These are phyloP conservation scores for Spongospora subterranea DNA, from an alignment of 208 protist genomes.

Conservation along the genomic window DNA sequence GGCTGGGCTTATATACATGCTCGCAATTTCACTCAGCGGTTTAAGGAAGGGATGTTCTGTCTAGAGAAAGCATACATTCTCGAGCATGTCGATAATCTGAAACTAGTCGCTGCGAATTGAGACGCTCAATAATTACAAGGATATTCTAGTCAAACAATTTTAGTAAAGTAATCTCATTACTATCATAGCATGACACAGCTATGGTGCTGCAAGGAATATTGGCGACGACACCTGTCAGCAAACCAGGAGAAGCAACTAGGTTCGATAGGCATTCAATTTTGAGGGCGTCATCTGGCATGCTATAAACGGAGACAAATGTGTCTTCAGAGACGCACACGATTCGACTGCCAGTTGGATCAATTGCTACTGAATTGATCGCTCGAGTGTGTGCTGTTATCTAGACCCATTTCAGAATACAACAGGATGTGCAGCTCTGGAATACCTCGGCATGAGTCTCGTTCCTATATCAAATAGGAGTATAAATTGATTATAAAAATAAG, in stretches of 20 bases:
- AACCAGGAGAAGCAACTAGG: background rate
- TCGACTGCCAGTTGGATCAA: background rate
- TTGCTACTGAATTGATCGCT: background rate
- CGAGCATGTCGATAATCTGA: too few relatives aligned
- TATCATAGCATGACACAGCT: constrained; percentile 3
- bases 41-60: constrained; percentile 13
- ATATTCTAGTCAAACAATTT: background rate
- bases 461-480: too few relatives aligned
- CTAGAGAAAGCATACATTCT: background rate
- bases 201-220: background rate
- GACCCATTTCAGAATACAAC: too few relatives aligned
- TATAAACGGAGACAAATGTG: constrained; percentile 30
- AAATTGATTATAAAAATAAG: too few relatives aligned
- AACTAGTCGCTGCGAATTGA: too few relatives aligned
- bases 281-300: background rate
- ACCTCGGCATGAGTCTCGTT: too few relatives aligned
- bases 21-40: background rate
- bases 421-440: too few relatives aligned
- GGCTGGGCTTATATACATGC: background rate
- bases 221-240: background rate
- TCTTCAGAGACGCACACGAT: background rate
- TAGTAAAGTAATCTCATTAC: constrained; percentile 27
- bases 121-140: background rate
- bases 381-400: constrained; percentile 20
- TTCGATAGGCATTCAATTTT: background rate